These are phyloP conservation scores for Dendrobium catenatum DNA, from an alignment of 106 monocot species.

Conservation along the genomic window DNA sequence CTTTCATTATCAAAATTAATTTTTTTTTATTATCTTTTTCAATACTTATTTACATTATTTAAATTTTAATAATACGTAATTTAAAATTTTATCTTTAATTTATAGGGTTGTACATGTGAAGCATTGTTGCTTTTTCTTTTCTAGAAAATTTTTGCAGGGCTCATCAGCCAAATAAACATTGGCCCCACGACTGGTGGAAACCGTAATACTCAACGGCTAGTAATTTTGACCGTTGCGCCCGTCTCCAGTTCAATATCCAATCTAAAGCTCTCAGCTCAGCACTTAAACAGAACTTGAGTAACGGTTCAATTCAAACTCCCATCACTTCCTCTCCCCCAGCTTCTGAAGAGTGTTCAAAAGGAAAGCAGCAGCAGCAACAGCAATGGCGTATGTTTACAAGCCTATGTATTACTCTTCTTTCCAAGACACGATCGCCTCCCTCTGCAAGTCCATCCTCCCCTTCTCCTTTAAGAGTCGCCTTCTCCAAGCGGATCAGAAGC, in stretches of 20 bases:
- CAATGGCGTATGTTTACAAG: constrained; percentile 66
- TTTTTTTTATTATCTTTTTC: too few species aligned
- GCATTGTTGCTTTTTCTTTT: too few species aligned
- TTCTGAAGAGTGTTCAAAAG: not conserved
- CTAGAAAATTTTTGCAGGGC: too few species aligned
- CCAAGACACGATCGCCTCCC: constrained; percentile 67
- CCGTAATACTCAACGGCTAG: not conserved
- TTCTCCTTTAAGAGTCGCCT: constrained; percentile 52
- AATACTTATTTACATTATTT: too few species aligned
- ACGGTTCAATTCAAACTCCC: not conserved
- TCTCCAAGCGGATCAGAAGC: constrained; percentile 48
- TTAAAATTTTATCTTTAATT: too few species aligned
- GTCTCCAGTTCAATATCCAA: not conserved
- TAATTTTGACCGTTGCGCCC: not conserved
- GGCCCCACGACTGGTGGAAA: too few species aligned
- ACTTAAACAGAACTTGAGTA: not conserved
- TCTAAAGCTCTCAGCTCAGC: not conserved
- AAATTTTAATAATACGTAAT: too few species aligned
- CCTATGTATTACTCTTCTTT: constrained; percentile 81
- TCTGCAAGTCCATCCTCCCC: constrained; percentile 86
- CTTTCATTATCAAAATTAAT: too few species aligned
- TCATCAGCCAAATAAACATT: too few species aligned
- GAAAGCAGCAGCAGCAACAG: not conserved
- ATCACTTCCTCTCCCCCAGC: not conserved
- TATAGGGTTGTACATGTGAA: too few species aligned